Percentiles rank a stretch among this genome's conserved stretches.
Evolutionary conservation across 495 filamentous ascomycete species (phyloP).

Genomic region (Neurospora sp.): DNA sequence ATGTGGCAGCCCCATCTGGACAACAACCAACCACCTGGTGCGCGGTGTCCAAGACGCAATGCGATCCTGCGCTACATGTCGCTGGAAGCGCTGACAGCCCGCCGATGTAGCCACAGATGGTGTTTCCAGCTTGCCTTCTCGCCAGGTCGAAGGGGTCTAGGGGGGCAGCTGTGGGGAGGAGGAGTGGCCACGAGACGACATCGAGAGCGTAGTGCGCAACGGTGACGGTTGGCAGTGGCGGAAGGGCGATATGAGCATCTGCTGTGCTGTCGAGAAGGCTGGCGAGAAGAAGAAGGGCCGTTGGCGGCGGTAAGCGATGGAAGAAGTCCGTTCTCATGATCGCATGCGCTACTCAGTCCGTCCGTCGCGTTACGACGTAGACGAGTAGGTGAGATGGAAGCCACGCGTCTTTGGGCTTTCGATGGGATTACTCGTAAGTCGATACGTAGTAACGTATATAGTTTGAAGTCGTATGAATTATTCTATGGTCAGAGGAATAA

Average conservation of each 20-base stretch:
- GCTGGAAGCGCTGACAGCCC: conserved; percentile 33
- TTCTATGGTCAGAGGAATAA: neutral
- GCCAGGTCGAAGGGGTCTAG: conserved; percentile 23
- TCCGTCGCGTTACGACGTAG: neutral
- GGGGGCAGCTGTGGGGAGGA: conserved; percentile 29
- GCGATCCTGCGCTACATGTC: conserved; percentile 38
- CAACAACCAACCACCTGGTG: conserved; percentile 39
- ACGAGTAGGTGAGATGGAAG: neutral
- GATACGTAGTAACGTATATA: neutral
- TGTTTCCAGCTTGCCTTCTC: conserved; percentile 30
- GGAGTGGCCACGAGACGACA: conserved; percentile 31
- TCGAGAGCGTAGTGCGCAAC: conserved; percentile 29
- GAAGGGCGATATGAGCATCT: conserved; percentile 24
- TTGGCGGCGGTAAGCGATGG: conserved; percentile 29
- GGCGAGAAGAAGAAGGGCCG: conserved; percentile 31
- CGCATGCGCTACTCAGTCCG: neutral
- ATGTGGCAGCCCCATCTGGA: conserved; percentile 32
- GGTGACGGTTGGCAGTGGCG: conserved; percentile 25
- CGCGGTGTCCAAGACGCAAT: conserved; percentile 37
- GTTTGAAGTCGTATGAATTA: neutral
- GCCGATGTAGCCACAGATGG: conserved; percentile 38
- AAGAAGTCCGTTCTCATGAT: conserved; percentile 28
- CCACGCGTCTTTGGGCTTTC: neutral
- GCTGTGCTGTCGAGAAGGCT: conserved; percentile 22
- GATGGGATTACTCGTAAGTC: neutral